Percentiles rank a stretch among this genome's conserved stretches.
Evolutionary conservation across 495 filamentous ascomycete species (phyloP).

Genomic region (Massariosphaeria phaeospora): DNA sequence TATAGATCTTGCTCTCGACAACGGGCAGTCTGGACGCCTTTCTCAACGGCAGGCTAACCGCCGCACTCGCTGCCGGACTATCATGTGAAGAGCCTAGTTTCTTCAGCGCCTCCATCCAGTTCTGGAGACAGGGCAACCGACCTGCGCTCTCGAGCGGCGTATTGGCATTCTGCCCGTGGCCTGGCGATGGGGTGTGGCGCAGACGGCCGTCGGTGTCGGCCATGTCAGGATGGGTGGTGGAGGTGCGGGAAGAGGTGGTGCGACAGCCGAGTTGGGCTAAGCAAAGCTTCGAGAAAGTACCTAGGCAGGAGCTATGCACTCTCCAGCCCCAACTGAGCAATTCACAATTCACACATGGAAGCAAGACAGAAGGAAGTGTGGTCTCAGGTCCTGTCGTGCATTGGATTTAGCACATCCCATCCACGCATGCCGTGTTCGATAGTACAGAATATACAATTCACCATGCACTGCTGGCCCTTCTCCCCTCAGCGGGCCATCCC

Average conservation of each 20-base stretch:
- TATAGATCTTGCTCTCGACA: constrained; percentile 49
- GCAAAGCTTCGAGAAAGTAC: no score
- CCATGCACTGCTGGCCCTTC: not conserved
- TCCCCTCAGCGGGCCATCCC: constrained; percentile 1
- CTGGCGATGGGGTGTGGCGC: not conserved
- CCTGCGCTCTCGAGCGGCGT: not conserved
- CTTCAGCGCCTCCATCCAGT: not conserved
- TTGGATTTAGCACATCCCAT: constrained; percentile 13
- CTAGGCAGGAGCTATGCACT: no score
- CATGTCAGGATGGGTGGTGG: constrained; percentile 19
- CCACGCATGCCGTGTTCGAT: constrained; percentile 15
- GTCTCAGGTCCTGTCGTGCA: constrained; percentile 4
- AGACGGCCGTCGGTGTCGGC: constrained; percentile 9
- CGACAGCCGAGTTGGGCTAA: constrained; percentile 13
- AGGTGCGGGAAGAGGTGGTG: constrained; percentile 11
- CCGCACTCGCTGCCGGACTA: not conserved
- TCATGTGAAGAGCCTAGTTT: constrained; percentile 7
- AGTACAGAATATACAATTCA: constrained; percentile 34
- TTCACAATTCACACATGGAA: not conserved
- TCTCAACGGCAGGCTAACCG: constrained; percentile 24
- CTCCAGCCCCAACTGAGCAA: not conserved
- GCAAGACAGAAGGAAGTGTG: not conserved
- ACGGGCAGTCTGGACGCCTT: constrained; percentile 39
- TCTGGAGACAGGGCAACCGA: not conserved
- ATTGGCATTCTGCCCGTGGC: not conserved